Percentiles rank a stretch among this genome's conserved stretches.
Conservation (phyloP, 768 basidiomycete species). For the Pisolithus albus region DNA sequence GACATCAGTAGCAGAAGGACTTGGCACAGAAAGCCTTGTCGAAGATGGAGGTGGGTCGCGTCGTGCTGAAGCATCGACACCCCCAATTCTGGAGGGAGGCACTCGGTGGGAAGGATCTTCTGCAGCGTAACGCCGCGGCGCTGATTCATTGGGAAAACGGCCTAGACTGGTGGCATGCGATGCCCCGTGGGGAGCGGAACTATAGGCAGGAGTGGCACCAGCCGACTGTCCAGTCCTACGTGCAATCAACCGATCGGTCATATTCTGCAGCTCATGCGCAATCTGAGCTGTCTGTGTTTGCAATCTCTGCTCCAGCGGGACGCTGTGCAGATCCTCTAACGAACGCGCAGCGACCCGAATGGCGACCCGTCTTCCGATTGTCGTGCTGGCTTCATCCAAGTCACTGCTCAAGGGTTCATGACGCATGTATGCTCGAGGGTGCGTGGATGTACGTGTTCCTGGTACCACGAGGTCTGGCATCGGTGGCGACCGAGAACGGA, state of each 20-base stretch:
- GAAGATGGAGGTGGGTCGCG: neutral
- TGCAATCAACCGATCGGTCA: conserved; percentile 21
- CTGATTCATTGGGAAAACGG: neutral
- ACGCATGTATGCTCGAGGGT: conserved; percentile 12
- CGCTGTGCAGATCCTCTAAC: conserved; percentile 8
- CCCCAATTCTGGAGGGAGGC: too few species aligned
- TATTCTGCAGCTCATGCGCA: conserved; percentile 27
- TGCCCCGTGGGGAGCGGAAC: conserved; percentile 1
- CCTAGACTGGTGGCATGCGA: neutral
- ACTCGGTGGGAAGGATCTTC: too few species aligned
- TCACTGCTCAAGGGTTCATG: conserved; percentile 14
- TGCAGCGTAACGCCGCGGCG: too few species aligned
- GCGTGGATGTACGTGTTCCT: conserved; percentile 9
- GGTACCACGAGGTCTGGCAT: conserved; percentile 24
- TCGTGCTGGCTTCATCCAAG: conserved; percentile 26
- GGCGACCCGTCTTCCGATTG: conserved; percentile 31
- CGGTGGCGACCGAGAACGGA: conserved; percentile 23
- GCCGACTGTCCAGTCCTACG: conserved; percentile 18
- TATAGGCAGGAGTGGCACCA: conserved; percentile 1
- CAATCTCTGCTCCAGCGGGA: conserved; percentile 22
- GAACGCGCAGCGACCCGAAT: conserved; percentile 18
- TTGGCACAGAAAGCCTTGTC: too few species aligned
- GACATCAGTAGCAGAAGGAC: neutral
- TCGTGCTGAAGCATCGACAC: neutral
- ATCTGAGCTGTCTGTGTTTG: conserved; percentile 26